These are phyloP conservation scores for Kwoniella sp. DNA, from an alignment of 768 basidiomycete genomes.

Conservation along the genomic window DNA sequence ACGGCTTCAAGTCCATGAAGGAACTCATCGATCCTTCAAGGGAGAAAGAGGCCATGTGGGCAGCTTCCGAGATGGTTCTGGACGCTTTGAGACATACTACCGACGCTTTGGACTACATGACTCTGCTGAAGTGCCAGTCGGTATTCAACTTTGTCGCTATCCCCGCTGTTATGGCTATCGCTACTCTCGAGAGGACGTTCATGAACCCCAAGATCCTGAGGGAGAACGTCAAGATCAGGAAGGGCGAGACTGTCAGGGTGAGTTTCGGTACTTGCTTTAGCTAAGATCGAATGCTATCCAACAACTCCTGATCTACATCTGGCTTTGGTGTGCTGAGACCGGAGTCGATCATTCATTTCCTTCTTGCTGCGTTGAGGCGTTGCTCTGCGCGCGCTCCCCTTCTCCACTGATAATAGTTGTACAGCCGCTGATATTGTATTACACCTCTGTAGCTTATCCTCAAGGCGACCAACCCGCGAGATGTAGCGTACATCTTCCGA, in stretches of 20 bases:
- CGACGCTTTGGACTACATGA: slow-evolving; percentile 86
- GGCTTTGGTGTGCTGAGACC: slow-evolving; percentile 5
- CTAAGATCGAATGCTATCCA: no score
- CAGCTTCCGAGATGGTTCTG: slow-evolving; percentile 82
- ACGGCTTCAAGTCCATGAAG: slow-evolving; percentile 63
- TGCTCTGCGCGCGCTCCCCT: no score
- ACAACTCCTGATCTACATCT: background rate
- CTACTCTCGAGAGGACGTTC: slow-evolving; percentile 86
- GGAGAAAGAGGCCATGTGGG: slow-evolving; percentile 71
- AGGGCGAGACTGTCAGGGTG: slow-evolving; percentile 82
- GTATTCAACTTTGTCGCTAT: slow-evolving; percentile 96
- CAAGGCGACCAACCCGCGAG: slow-evolving; percentile 85
- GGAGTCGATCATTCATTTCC: no score
- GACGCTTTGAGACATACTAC: slow-evolving; percentile 81
- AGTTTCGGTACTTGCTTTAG: slow-evolving; percentile 49
- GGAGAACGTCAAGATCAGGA: slow-evolving; percentile 90
- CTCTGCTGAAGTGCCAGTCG: slow-evolving; percentile 80
- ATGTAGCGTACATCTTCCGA: slow-evolving; percentile 85
- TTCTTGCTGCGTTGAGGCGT: no score
- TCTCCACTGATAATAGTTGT: no score
- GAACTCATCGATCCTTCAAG: slow-evolving; percentile 59
- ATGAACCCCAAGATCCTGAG: slow-evolving; percentile 87
- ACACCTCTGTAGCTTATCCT: slow-evolving; percentile 88
- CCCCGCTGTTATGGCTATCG: slow-evolving; percentile 92
- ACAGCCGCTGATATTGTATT: no score